Base-by-base conservation (phyloP, 768 basidiomycete species). In the Panaeolus cyanescens region DNA sequence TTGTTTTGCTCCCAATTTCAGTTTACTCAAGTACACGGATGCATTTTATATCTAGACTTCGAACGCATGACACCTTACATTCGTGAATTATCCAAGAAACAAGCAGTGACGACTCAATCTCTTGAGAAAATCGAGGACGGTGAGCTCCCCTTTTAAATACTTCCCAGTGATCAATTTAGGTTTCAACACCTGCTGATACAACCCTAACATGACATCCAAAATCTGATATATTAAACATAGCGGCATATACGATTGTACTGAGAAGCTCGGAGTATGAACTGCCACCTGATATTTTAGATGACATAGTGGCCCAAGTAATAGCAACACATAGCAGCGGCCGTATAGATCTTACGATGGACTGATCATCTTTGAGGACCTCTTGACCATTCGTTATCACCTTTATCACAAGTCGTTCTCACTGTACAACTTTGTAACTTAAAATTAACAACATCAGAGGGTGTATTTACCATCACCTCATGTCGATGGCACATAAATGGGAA, bases 101-200 rank as follows among this genome's bases (percentile, higher is more conserved):
- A 97, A 70, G 72, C 77, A 2, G 92, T 96, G 17, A 96, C 95
- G 0, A 75, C 82, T 2, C 87, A 92, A 67, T 96, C 94, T n/a
- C 80, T 99, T 7, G 85, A 88, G 69, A 99, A 99, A 75, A 96
- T 99, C 55, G 96, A 99, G 81, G 85, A 90, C 68, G 94, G 96
- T 96, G 64, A 59, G 80, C 71, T 45, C 33, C 10, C 10, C 1
- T 62, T 20, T 15, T 13, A 28, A 9, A 58, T 39, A 28, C 30
- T 22, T 50, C 45, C 45, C 45, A 13, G 30, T 9, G 10, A 28
- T 28, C 25, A 28, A 25, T 50, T 28, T 25, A 50, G 22, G n/a
- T 50, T 25, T 50, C 22, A 28, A 28, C 45, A 50, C 45, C 15
- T 15, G 9, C 45, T 50, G 45, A 50, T 50, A 15, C 22, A 13